Evolutionary conservation across 1,284 basidiomycete genomes (phyloP).

Genomic region (Ganoderma boninense): DNA sequence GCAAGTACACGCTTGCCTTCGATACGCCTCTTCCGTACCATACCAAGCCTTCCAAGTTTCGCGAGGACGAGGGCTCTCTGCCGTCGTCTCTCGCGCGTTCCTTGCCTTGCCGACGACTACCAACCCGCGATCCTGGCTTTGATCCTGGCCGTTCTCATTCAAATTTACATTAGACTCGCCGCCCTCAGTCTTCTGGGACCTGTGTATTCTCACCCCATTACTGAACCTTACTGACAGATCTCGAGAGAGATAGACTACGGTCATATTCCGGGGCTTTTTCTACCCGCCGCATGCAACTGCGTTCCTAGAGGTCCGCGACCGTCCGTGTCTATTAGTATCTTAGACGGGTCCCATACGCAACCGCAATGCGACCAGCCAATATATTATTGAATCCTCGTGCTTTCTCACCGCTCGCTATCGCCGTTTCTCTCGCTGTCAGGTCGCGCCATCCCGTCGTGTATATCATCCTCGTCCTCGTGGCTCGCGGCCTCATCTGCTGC

Average conservation of each 20-base stretch:
- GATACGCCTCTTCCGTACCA: neutral
- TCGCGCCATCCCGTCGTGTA: neutral
- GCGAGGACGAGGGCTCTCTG: neutral
- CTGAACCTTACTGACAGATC: constrained; percentile 8
- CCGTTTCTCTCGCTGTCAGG: neutral
- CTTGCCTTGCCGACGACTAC: neutral
- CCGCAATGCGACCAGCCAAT: neutral
- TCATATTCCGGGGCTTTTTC: neutral
- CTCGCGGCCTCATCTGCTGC: neutral
- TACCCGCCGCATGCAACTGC: neutral
- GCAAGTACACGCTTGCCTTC: neutral
- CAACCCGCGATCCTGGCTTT: neutral
- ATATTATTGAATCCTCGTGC: neutral
- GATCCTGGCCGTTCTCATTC: neutral
- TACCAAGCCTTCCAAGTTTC: neutral
- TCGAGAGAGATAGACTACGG: constrained; percentile 8
- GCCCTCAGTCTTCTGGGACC: neutral
- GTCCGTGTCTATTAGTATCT: neutral
- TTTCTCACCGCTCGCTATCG: constrained; percentile 2
- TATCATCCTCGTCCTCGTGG: neutral
- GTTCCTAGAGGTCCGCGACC: neutral
- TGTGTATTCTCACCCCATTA: neutral
- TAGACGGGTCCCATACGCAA: neutral
- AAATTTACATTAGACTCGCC: neutral
- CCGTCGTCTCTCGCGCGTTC: neutral